Percentiles rank a stretch among this genome's conserved stretches.
Evolutionary conservation across 2,329 filamentous ascomycete species (phyloP).

Genomic region (Clarireedia paspali): DNA sequence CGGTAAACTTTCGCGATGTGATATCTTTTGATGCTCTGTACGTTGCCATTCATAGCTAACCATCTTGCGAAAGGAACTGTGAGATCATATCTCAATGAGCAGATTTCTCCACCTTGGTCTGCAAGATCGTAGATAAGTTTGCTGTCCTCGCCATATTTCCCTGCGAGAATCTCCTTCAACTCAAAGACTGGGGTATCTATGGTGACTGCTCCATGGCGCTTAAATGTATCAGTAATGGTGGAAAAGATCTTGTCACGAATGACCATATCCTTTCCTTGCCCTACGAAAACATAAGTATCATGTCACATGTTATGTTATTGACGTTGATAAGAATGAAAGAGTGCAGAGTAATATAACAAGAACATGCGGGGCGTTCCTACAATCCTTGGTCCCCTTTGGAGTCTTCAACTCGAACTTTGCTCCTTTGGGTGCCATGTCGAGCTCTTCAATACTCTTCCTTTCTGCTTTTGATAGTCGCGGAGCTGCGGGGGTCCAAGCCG

Average conservation of each 20-base stretch:
- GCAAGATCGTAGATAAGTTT: slow-evolving; percentile 87
- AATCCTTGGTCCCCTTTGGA: slow-evolving; percentile 87
- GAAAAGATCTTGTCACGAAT: slow-evolving; percentile 74
- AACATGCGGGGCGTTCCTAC: slow-evolving; percentile 31
- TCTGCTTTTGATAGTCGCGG: slow-evolving; percentile 19
- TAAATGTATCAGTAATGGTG: slow-evolving; percentile 71
- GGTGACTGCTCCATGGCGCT: slow-evolving; percentile 71
- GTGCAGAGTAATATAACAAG: slow-evolving; percentile 6
- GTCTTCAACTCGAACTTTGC: slow-evolving; percentile 68
- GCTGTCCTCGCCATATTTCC: slow-evolving; percentile 88
- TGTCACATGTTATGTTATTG: slow-evolving; percentile 3
- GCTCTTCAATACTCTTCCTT: slow-evolving; percentile 15
- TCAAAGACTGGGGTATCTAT: slow-evolving; percentile 83
- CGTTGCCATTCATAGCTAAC: slow-evolving; percentile 76
- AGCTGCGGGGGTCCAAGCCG: slow-evolving; percentile 8
- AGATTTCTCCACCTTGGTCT: slow-evolving; percentile 81
- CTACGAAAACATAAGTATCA: slow-evolving; percentile 29
- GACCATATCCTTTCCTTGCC: slow-evolving; percentile 70
- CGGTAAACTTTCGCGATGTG: slow-evolving; percentile 92
- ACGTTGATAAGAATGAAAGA: neutral
- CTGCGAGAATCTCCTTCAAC: slow-evolving; percentile 75
- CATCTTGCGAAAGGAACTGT: slow-evolving; percentile 88
- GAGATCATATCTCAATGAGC: slow-evolving; percentile 77
- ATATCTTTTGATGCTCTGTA: slow-evolving; percentile 85
- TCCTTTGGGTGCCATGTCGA: slow-evolving; percentile 32